phyloP scores from a whole-genome alignment of 106 monocot genomes.

The Acorus calamus region DNA sequence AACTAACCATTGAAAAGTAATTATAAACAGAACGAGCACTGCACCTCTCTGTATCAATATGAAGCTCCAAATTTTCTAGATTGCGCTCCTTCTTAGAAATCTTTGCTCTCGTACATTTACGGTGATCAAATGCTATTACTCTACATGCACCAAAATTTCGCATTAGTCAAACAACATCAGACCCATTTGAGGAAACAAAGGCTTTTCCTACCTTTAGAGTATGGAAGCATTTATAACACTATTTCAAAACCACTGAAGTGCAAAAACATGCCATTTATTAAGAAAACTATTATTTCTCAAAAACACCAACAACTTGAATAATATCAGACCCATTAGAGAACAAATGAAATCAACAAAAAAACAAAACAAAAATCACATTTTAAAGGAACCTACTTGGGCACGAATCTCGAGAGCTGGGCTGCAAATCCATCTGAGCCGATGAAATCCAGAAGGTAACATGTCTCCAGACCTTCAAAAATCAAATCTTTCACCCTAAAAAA shows the following conservation, averaged over 20 bases:
- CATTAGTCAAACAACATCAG: slow-evolving; percentile 9
- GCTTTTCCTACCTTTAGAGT: too few relatives aligned
- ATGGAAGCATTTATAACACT: too few relatives aligned
- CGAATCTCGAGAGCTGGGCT: slow-evolving; percentile 16
- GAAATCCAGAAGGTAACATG: slow-evolving; percentile 70
- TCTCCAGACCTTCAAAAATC: slow-evolving; percentile 19
- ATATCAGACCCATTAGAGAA: neutral
- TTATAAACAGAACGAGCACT: slow-evolving; percentile 45
- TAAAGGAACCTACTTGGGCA: slow-evolving; percentile 26
- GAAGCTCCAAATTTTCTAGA: slow-evolving; percentile 54
- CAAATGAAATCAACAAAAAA: neutral
- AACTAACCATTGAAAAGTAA: slow-evolving; percentile 36
- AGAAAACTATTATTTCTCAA: neutral
- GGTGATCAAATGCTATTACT: slow-evolving; percentile 80
- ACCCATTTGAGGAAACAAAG: too few relatives aligned
- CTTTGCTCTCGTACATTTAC: slow-evolving; percentile 22
- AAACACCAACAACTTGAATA: neutral
- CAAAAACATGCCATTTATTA: too few relatives aligned
- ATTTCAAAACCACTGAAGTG: neutral
- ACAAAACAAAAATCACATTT: neutral
- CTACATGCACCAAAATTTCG: slow-evolving; percentile 30
- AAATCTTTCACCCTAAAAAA: slow-evolving; percentile 49
- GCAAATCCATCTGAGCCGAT: slow-evolving; percentile 57
- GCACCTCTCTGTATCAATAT: slow-evolving; percentile 38
- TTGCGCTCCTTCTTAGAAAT: slow-evolving; percentile 18